Evolutionary conservation across 192 early-diverging fungal genomes (phyloP).

Genomic region (Backusella liffmaniae): DNA sequence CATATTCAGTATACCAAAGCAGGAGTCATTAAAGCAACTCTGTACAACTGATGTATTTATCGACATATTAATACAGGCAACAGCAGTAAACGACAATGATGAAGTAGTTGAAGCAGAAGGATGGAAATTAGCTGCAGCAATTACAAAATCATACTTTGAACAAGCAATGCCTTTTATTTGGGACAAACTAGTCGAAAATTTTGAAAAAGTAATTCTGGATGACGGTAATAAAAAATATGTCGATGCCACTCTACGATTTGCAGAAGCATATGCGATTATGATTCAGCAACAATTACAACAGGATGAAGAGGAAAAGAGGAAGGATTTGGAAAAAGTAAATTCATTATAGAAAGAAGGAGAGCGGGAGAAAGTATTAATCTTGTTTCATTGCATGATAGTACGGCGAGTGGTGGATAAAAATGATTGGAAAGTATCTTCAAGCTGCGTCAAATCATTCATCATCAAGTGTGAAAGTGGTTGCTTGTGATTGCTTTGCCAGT

Average conservation of each 20-base stretch:
- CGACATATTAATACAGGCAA: neutral
- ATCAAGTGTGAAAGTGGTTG: constrained; percentile 36
- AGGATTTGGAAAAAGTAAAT: neutral
- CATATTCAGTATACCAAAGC: constrained; percentile 4
- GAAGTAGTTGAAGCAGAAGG: constrained; percentile 26
- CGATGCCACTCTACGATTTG: neutral
- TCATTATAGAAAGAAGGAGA: neutral
- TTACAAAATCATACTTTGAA: constrained; percentile 32
- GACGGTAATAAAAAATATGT: neutral
- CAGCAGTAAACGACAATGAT: neutral
- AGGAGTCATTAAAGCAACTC: neutral
- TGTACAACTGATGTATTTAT: neutral
- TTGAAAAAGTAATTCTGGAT: neutral
- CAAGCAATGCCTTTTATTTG: neutral
- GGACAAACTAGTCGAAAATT: neutral
- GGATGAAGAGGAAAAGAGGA: neutral
- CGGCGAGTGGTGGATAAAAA: constrained; percentile 42
- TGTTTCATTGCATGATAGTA: neutral
- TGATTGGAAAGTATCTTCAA: constrained; percentile 44
- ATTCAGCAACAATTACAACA: neutral
- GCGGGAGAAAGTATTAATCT: neutral
- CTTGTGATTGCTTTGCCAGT: constrained; percentile 50
- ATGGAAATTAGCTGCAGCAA: constrained; percentile 41
- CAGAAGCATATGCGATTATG: neutral
- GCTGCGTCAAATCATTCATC: constrained; percentile 35